phyloP scores from a whole-genome alignment of 2,329 filamentous ascomycete species.

The Aspergillus clavatus region DNA sequence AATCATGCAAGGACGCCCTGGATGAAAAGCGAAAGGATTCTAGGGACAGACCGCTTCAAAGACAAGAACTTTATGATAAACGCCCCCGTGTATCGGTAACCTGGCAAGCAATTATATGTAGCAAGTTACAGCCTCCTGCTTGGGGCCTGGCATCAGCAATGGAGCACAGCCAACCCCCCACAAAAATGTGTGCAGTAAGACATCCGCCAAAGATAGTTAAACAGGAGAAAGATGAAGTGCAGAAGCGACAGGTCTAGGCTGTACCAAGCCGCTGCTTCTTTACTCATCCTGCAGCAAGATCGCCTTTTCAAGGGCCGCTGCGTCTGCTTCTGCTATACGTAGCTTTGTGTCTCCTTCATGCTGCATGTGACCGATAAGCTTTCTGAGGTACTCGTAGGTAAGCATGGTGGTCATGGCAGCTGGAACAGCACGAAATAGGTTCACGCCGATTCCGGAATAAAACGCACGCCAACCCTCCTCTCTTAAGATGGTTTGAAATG shows the following conservation, averaged over 20 bases:
- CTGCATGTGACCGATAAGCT: conserved; percentile 50
- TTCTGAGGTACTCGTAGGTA: conserved; percentile 78
- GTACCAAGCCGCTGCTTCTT: not conserved
- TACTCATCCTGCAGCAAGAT: conserved; percentile 18
- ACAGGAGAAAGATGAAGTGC: not conserved
- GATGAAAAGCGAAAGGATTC: not conserved
- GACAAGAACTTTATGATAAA: too few species aligned
- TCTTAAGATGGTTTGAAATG: conserved; percentile 74
- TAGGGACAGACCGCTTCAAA: not conserved
- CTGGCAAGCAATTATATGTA: too few species aligned
- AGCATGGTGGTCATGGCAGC: conserved; percentile 96
- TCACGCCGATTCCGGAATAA: conserved; percentile 94
- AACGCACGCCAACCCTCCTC: conserved; percentile 97
- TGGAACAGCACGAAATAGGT: conserved; percentile 92
- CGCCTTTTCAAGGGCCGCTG: conserved; percentile 10
- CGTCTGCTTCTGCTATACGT: conserved; percentile 16
- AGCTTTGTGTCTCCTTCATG: conserved; percentile 44
- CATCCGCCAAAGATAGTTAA: too few species aligned
- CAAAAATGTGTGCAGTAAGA: too few species aligned
- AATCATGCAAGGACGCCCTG: not conserved
- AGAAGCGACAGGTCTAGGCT: not conserved
- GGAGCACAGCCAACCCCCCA: too few species aligned
- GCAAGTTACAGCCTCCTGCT: too few species aligned
- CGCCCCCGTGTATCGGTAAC: too few species aligned
- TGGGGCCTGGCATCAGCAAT: too few species aligned